A percentile compares a stretch with the other conserved stretches of the same genome.
phyloP scores from a whole-genome alignment of 2,329 filamentous ascomycete species.

The Neophaeococcomyces aloes region DNA sequence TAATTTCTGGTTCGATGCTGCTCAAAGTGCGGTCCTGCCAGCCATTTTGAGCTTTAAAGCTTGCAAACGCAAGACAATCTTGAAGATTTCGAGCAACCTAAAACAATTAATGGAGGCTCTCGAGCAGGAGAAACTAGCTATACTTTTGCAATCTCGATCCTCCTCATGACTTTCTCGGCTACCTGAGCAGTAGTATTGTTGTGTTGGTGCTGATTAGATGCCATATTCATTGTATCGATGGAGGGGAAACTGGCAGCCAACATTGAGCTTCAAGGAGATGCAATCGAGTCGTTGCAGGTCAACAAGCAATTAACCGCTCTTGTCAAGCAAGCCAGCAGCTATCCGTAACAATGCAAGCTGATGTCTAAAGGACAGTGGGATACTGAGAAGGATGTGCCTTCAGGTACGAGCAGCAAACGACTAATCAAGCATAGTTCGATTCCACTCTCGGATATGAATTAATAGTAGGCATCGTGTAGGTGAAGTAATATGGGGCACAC shows the following conservation, averaged over 20 bases:
- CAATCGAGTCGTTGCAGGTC: constrained; percentile 1
- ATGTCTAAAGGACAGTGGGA: not conserved
- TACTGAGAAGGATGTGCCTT: not conserved
- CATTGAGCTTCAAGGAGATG: constrained; percentile 13
- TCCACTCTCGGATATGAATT: not conserved
- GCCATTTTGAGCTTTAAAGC: constrained; percentile 93
- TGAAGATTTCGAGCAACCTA: constrained; percentile 90
- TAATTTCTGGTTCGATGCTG: constrained; percentile 71
- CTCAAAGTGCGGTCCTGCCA: constrained; percentile 85
- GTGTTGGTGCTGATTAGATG: constrained; percentile 24
- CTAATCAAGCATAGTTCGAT: constrained; percentile 3
- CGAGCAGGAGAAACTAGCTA: constrained; percentile 18
- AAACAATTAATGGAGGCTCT: constrained; percentile 14
- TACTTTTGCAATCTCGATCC: constrained; percentile 68
- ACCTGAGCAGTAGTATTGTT: constrained; percentile 27
- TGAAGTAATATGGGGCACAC: not conserved
- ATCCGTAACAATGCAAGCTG: constrained; percentile 6
- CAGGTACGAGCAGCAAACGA: constrained; percentile 1
- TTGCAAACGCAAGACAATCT: constrained; percentile 86
- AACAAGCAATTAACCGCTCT: constrained; percentile 5
- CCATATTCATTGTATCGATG: constrained; percentile 28
- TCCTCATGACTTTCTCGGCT: constrained; percentile 56
- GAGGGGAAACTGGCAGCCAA: constrained; percentile 22
- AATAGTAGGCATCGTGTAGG: not conserved
- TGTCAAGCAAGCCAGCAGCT: constrained; percentile 6